A percentile compares a stretch with the other conserved stretches of the same genome.
Evolutionary conservation across 176 grass and related monocot genomes (phyloP).

Genomic region (Bromus sterilis): DNA sequence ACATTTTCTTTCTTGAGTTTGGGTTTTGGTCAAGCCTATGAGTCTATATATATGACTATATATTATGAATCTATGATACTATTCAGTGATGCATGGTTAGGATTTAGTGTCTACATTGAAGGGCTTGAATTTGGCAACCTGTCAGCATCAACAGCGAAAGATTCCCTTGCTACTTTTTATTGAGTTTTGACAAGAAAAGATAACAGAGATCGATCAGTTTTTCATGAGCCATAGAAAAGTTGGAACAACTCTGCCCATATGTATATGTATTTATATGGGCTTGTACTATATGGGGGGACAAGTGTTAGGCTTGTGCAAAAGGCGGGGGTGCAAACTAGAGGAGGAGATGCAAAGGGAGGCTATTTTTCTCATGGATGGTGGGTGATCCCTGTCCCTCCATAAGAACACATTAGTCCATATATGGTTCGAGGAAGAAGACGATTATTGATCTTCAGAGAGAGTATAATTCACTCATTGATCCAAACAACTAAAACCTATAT

Average conservation of each 20-base stretch:
- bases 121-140: constrained; percentile 20
- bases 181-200: constrained; percentile 14
- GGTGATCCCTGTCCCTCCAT: neutral
- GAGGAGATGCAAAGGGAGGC: constrained; percentile 27
- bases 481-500: neutral
- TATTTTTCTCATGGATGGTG: constrained; percentile 1
- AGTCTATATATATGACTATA: neutral
- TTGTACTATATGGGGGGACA: neutral
- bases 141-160: constrained; percentile 8
- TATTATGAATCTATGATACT: constrained; percentile 4
- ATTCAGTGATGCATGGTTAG: neutral
- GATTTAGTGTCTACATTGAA: constrained; percentile 9
- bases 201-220: neutral
- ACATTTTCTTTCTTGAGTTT: neutral
- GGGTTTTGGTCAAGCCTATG: neutral
- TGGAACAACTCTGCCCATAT: neutral
- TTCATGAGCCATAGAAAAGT: neutral
- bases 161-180: constrained; percentile 3
- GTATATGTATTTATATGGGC: neutral
- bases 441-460: neutral
- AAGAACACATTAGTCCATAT: neutral
- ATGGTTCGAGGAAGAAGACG: neutral
- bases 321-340: constrained; percentile 17
- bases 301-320: constrained; percentile 6
- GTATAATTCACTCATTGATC: neutral